Conservation (phyloP, 345 rosid species). For the Gossypium arboreum region DNA sequence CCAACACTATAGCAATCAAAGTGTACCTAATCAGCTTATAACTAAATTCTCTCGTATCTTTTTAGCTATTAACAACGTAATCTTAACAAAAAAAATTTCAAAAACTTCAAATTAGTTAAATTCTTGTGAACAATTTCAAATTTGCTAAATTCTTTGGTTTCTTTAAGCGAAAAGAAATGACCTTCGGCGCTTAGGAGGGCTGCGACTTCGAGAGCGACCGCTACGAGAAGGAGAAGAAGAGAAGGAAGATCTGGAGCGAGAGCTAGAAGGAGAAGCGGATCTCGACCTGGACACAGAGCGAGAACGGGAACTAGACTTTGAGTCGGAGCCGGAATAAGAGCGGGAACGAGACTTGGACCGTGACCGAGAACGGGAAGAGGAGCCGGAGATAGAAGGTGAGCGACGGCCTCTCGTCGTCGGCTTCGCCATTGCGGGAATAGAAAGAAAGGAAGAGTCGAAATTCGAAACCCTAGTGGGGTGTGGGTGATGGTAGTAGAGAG, state of each 20-base stretch:
- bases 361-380: conserved; percentile 43
- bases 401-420: conserved; percentile 61
- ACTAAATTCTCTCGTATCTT: neutral
- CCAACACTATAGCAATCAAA: neutral
- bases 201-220: conserved; percentile 49
- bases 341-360: conserved; percentile 39
- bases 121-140: neutral
- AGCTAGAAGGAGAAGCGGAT: conserved; percentile 31
- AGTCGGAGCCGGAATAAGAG: conserved; percentile 39
- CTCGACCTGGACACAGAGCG: conserved; percentile 34
- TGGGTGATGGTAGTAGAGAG: neutral
- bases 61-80: neutral
- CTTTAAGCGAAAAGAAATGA: neutral
- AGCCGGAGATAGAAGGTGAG: conserved; percentile 50
- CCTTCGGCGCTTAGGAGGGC: conserved; percentile 54
- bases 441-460: neutral
- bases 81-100: neutral
- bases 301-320: conserved; percentile 40
- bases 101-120: neutral
- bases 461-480: conserved; percentile 28
- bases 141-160: neutral
- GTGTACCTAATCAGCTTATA: neutral
- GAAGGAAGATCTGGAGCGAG: conserved; percentile 49
- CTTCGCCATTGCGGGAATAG: conserved; percentile 56
- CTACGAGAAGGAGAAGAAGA: conserved; percentile 68